These are phyloP conservation scores for Magnusiomyces suaveolens DNA, from an alignment of 1,139 yeast genomes.

Conservation along the genomic window DNA sequence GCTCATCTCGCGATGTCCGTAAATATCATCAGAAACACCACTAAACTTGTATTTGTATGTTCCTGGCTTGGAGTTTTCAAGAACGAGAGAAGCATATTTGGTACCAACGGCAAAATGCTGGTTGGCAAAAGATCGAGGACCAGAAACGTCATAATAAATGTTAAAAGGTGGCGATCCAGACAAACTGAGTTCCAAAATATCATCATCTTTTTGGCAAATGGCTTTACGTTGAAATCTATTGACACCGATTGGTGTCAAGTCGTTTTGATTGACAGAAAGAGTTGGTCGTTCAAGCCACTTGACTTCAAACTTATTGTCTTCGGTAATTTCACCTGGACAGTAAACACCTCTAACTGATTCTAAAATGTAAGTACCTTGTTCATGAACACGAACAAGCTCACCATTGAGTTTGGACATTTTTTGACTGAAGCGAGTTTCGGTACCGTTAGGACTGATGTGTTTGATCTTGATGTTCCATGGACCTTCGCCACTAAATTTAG, in stretches of 20 bases:
- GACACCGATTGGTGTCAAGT: conserved; percentile 18
- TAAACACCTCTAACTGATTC: conserved; percentile 52
- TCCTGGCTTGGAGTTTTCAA: conserved; percentile 40
- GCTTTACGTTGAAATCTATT: conserved; percentile 30
- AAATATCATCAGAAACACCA: conserved; percentile 57
- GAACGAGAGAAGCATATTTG: conserved; percentile 39
- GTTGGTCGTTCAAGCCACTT: conserved; percentile 47
- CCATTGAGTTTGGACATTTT: conserved; percentile 21
- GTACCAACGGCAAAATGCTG: conserved; percentile 43
- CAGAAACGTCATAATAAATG: conserved; percentile 53
- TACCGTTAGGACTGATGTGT: conserved; percentile 16
- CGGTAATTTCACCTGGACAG: conserved; percentile 53
- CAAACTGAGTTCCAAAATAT: conserved; percentile 41
- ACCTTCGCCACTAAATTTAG: conserved; percentile 45
- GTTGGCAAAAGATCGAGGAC: conserved; percentile 45
- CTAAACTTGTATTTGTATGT: conserved; percentile 51
- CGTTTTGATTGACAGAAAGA: conserved; percentile 33
- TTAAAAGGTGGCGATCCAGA: conserved; percentile 61
- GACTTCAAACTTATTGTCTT: conserved; percentile 19
- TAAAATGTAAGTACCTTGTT: conserved; percentile 57
- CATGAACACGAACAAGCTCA: conserved; percentile 35
- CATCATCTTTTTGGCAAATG: conserved; percentile 43
- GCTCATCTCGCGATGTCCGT: conserved; percentile 28
- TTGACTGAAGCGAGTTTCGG: conserved; percentile 1
- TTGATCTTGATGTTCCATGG: conserved; percentile 41